These are phyloP conservation scores for Solanum hybrid DNA, from an alignment of 305 asterid species.

Conservation along the genomic window DNA sequence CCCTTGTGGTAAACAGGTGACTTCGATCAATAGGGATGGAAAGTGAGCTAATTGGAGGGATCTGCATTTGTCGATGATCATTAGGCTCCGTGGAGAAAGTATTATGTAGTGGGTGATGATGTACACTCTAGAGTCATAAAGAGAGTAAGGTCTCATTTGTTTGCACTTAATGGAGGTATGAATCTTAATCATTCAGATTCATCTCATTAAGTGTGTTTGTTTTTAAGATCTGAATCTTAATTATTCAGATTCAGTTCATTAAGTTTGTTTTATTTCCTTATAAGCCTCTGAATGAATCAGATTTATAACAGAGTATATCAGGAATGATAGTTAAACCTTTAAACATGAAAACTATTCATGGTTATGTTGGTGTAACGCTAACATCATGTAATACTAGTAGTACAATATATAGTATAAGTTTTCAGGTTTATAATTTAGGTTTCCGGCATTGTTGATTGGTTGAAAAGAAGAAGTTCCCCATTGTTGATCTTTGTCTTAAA, in stretches of 20 bases:
- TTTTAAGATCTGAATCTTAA: too few species aligned
- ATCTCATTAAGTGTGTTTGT: too few species aligned
- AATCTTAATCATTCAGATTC: too few species aligned
- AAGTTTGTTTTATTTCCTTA: too few species aligned
- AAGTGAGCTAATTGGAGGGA: neutral
- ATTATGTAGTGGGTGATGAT: neutral
- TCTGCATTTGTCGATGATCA: constrained; percentile 3
- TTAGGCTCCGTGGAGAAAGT: neutral
- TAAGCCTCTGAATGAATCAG: neutral
- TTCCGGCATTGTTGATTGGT: neutral
- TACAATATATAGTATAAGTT: neutral
- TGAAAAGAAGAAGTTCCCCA: neutral
- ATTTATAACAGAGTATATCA: too few species aligned
- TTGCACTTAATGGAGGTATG: too few species aligned
- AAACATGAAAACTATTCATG: neutral
- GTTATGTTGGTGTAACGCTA: neutral
- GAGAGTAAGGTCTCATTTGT: too few species aligned
- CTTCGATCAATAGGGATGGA: neutral
- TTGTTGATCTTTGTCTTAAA: neutral
- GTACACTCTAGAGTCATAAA: neutral
- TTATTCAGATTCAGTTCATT: too few species aligned
- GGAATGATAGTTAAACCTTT: neutral
- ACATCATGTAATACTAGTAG: neutral
- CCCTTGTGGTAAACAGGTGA: neutral
- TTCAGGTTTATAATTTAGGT: neutral